Evolutionary conservation across 805 yeast genomes (phyloP), one percentile per base, ranked within the genome.

Genomic region (Myxozyma sirexii): DNA sequence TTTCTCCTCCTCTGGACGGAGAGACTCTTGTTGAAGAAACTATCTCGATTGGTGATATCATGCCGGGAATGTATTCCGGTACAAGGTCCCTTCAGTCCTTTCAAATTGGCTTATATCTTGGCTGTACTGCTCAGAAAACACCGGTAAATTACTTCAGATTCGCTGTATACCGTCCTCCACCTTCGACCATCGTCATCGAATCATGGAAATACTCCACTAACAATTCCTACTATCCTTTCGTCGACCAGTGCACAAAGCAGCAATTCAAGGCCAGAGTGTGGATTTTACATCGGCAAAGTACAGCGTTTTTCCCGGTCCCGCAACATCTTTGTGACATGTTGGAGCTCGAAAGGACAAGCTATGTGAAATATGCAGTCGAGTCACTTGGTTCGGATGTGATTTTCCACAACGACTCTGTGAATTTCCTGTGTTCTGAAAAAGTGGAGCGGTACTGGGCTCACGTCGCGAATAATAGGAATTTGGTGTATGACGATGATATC

Each of bases 141-240:
- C 15, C 10, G 8, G 31, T 5, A 5, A 38, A 31, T 21, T 4
- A 13, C 2, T 33, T 31, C 50, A 29, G 6, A 19, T 33, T 31
- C 8, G 5, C n/a, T 7, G 10, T 33, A 7, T 3, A 31, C 33
- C 12, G 26, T 8, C 26, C 39, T 4, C 41, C 41, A 13, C 41
- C 41, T 6, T 31, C 26, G 5, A 21, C 24, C 15, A 17, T 48
- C 21, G 29, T 21, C 23, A 35, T 48, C 33, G 52, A 48, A n/a
- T 48, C 42, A 5, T 35, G 52, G 52, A 37, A 37, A 13, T 48
- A 48, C 24, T 48, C 52, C 13, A 48, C 52, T 19, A 35, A 35
- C 33, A 24, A 19, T 2, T 7, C 26, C 4, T 23, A 35, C 19
- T n/a, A 21, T 12, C 10, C 19, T 13, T n/a, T 21, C 43, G 33